Evolutionary conservation across 2,329 filamentous ascomycete species (phyloP), one percentile per base, ranked within the genome.

Genomic region (Dendryphion nanum): DNA sequence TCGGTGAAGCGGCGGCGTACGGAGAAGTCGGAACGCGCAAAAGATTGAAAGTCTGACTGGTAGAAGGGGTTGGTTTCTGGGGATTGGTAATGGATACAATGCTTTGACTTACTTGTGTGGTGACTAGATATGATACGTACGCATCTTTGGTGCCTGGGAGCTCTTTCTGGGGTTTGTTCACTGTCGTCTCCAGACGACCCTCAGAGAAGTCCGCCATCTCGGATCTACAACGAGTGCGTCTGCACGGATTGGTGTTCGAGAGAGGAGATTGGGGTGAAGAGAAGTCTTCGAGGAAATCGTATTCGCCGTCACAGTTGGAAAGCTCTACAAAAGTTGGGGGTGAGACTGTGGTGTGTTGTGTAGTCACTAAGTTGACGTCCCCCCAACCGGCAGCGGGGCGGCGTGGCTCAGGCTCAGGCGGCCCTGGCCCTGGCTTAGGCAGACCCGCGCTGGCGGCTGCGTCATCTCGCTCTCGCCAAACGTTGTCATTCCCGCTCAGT

Each of bases 131-230:
- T 8, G 93, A 97, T 41, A 97, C 85, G 70, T 95, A 98, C 37
- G 89, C 86, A 68, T 96, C 93, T 68, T 96, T 96, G 42, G 90
- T 94, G 33, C 93, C 91, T 59, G 96, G 89, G 59, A 91, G 93
- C 73, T 97, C 93, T 69, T 96, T 97, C 67, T 91, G 79, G 15
- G 93, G 89, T 41, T 83, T 79, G 38, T 82, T 81, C 14, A 98
- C 91, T 14, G 74, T 81, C 63, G 90, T 96, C 60, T 95, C 86
- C 30, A 98, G 77, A 40, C 80, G 77, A 50, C 94, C 91, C 50
- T 82, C 75, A 45, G 51, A 57, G 53, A 63, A 66, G 50, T 66
- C 61, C 28, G 49, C 53, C 6, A 57, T 53, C n/a, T n/a, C n/a
- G n/a, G n/a, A n/a, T n/a, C n/a, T n/a, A n/a, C n/a, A n/a, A n/a